Conservation (phyloP, 768 basidiomycete species). For the Scleroderma bovista region DNA sequence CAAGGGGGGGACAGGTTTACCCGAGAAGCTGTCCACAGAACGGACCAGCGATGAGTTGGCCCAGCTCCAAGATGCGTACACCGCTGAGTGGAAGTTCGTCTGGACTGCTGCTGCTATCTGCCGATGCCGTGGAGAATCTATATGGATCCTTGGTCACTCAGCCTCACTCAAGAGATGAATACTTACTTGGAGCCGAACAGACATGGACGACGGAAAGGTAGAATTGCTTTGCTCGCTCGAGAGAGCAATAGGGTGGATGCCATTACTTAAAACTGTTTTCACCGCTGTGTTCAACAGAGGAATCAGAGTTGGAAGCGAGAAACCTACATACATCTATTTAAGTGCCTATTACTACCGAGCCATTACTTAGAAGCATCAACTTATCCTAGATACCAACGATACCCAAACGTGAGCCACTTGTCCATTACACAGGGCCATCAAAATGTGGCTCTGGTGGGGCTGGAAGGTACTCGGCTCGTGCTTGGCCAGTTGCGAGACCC, state of each 20-base stretch:
- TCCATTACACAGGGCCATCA: too few species aligned
- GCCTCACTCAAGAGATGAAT: neutral
- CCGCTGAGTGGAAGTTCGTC: constrained; percentile 54
- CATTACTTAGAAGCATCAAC: too few species aligned
- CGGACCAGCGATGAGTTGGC: constrained; percentile 67
- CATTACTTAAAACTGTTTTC: neutral
- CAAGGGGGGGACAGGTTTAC: constrained; percentile 29
- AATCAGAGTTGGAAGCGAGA: neutral
- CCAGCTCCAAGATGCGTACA: constrained; percentile 61
- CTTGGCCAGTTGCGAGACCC: too few species aligned
- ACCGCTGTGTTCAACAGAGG: neutral
- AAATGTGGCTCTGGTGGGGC: too few species aligned
- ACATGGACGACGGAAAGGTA: neutral
- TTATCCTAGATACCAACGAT: too few species aligned
- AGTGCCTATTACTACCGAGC: too few species aligned
- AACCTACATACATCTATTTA: neutral
- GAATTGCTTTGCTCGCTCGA: neutral
- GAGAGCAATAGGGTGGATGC: neutral
- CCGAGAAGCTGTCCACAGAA: constrained; percentile 70
- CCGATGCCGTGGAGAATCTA: constrained; percentile 13
- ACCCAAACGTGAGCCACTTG: too few species aligned
- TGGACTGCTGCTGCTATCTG: constrained; percentile 4
- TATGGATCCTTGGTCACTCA: too few species aligned
- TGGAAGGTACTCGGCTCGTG: too few species aligned
- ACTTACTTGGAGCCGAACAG: neutral